Evolutionary conservation across 345 rosid genomes (phyloP).

Genomic region (Laguncularia racemosa): DNA sequence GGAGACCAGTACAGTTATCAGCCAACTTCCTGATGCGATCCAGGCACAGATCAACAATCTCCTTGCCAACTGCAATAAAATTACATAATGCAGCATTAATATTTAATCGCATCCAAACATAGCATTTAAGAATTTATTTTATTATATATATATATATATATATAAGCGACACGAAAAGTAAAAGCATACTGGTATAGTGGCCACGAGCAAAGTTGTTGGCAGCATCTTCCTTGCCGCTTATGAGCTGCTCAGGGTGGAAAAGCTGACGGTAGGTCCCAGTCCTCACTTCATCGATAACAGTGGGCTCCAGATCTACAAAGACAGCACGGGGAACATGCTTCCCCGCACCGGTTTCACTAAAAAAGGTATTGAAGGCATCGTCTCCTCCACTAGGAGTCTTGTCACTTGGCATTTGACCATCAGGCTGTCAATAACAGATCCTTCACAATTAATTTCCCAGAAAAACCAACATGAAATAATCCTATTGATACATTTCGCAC

Average conservation of each 20-base stretch:
- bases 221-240: slow-evolving; percentile 77
- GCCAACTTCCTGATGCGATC: slow-evolving; percentile 76
- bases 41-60: slow-evolving; percentile 70
- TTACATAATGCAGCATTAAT: too few relatives aligned
- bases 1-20: slow-evolving; percentile 81
- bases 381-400: slow-evolving; percentile 72
- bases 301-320: slow-evolving; percentile 79
- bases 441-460: background rate
- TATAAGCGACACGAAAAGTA: too few relatives aligned
- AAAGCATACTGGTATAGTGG: slow-evolving; percentile 55
- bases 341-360: slow-evolving; percentile 76
- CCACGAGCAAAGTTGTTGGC: slow-evolving; percentile 89
- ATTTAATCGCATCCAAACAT: too few relatives aligned
- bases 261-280: slow-evolving; percentile 48
- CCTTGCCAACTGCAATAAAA: slow-evolving; percentile 53
- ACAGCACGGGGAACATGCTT: slow-evolving; percentile 81
- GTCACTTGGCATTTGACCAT: slow-evolving; percentile 78
- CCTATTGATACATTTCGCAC: background rate
- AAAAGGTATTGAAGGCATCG: slow-evolving; percentile 79
- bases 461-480: background rate
- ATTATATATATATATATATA: too few relatives aligned
- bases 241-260: slow-evolving; percentile 48
- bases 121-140: too few relatives aligned
- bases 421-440: slow-evolving; percentile 38
- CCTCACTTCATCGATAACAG: slow-evolving; percentile 61